Base-by-base conservation (phyloP, 345 rosid genomes). In the Trapa bicornis region DNA sequence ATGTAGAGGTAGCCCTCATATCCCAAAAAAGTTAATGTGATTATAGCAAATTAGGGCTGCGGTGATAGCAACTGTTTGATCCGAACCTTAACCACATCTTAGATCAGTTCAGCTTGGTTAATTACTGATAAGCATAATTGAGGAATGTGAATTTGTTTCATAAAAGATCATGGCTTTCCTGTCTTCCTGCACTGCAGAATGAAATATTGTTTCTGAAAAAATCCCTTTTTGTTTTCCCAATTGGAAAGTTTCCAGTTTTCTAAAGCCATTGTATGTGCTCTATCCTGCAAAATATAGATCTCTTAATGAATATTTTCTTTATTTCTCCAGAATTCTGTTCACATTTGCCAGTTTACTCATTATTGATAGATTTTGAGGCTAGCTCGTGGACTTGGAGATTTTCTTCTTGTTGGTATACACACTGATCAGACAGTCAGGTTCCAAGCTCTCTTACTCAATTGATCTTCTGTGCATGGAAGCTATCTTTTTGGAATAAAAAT, bases 361-460 rank as follows among this genome's bases (percentile, higher is more conserved):
- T 15, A 65, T 37, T 38, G 64, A 38, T 56, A 82, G 95, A 84
- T 86, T 73, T 75, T 88, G 71, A 82, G 86, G 77, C 47, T 81
- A 74, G 91, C 95, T 64, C 79, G 83, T 48, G 87, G 77, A 42
- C 91, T 88, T 67, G 91, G 95, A 68, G 89, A 88, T 76, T 88
- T 88, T 75, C 91, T 88, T 73, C 85, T 88, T 61, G 95, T 88
- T 71, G 95, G 91, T 13, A 81, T 86, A 67, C 84, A 86, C 77
- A 80, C 80, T 74, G 95, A 88, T 75, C 86, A 73, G 67, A 81
- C 86, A 0, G 84, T 83, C 78, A 84, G 95, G 95, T 88, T 76
- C 62, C 17, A 35, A 17, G 43, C 38, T 39, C 66, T 70, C 50
- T 32, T 36, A 35, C 37, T 0, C 52, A 50, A 17, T 53, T 36